Conservation (phyloP, 169 alveolate genomes). For the Eimeria brunetti region DNA sequence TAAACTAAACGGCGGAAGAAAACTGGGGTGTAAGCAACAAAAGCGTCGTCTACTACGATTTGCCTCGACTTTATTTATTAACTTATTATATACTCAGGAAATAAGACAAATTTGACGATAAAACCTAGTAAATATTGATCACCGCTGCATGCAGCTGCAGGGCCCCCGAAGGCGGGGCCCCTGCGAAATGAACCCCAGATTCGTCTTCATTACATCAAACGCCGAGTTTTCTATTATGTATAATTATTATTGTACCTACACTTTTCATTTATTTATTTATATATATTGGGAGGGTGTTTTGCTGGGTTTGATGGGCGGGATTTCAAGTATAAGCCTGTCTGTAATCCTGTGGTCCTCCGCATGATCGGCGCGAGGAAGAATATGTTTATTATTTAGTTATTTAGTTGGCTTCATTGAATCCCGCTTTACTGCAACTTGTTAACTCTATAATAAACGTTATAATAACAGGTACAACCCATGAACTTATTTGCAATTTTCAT, state of each 20-base stretch:
- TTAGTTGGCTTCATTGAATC: too few relatives aligned
- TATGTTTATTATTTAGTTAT: too few relatives aligned
- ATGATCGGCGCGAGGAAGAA: too few relatives aligned
- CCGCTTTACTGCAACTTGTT: too few relatives aligned
- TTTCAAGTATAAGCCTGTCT: too few relatives aligned
- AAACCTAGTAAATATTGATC: background rate
- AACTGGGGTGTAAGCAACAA: background rate
- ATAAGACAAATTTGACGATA: background rate
- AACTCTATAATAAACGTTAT: too few relatives aligned
- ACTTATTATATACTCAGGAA: background rate
- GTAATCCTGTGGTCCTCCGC: too few relatives aligned
- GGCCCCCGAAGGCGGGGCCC: slow-evolving; percentile 22
- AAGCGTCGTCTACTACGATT: background rate
- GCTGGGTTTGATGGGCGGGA: too few relatives aligned
- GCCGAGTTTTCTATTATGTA: background rate
- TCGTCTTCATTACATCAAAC: background rate
- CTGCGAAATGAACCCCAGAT: background rate
- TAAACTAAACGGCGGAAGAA: background rate
- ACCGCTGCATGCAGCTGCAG: slow-evolving; percentile 12
- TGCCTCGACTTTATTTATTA: background rate
- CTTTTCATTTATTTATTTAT: background rate
- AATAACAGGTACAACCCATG: too few relatives aligned
- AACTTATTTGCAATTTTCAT: too few relatives aligned
- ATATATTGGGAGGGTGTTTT: too few relatives aligned
- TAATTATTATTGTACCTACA: background rate